Percentiles rank a stretch among this genome's conserved stretches.
These are phyloP conservation scores for Colletotrichum sansevieriae DNA, from an alignment of 2,329 filamentous ascomycete species.

Conservation along the genomic window DNA sequence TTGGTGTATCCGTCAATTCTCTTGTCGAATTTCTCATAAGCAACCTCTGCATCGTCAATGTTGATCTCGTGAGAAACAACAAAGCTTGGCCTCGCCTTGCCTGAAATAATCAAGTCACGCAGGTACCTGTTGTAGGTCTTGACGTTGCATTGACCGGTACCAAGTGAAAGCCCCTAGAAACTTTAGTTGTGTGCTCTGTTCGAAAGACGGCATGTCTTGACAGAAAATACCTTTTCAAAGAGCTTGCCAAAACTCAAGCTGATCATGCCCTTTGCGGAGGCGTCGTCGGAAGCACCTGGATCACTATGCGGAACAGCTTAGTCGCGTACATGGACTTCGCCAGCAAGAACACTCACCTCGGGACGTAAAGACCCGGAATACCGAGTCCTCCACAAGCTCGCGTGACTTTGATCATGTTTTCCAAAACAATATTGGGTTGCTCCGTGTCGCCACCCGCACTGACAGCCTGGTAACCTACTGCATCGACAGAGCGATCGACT, in stretches of 20 bases:
- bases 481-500: constrained; percentile 74
- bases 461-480: constrained; percentile 75
- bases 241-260: constrained; percentile 75
- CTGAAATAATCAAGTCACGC: constrained; percentile 73
- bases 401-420: constrained; percentile 74
- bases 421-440: constrained; percentile 72
- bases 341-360: constrained; percentile 44
- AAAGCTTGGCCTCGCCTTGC: constrained; percentile 75
- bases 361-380: constrained; percentile 67
- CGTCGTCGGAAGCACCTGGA: constrained; percentile 72
- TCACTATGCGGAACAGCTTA: constrained; percentile 57
- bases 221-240: constrained; percentile 71
- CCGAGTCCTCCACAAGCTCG: constrained; percentile 72
- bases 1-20: constrained; percentile 76
- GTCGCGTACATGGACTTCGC: background rate
- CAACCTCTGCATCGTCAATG: constrained; percentile 70
- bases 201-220: background rate
- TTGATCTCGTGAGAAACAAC: constrained; percentile 75
- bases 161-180: constrained; percentile 66
- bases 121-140: constrained; percentile 77
- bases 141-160: constrained; percentile 76
- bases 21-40: constrained; percentile 76
- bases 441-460: constrained; percentile 67
- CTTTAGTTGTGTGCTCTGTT: background rate
- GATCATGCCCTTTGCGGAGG: constrained; percentile 73